phyloP scores from a whole-genome alignment of 306 rosid genomes.

The Pachyrhizus erosus region DNA sequence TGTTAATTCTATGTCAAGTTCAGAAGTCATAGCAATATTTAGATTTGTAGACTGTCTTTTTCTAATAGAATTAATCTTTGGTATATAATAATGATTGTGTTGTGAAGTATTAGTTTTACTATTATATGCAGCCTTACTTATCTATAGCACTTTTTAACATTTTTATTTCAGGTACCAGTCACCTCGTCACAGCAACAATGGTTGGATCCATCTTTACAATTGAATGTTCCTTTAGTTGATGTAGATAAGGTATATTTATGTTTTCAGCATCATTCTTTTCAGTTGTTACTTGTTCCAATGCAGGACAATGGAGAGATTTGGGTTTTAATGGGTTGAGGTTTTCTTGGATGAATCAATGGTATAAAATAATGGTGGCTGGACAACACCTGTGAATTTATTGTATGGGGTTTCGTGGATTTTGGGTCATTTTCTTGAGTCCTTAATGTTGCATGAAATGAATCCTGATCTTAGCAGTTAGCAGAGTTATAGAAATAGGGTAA shows the following conservation, averaged over 20 bases:
- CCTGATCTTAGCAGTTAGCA: conserved; percentile 9
- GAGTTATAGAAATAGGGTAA: conserved; percentile 12
- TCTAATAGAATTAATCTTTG: neutral
- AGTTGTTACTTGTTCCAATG: conserved; percentile 10
- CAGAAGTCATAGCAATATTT: neutral
- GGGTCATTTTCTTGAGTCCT: neutral
- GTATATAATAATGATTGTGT: neutral
- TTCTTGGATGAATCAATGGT: conserved; percentile 24
- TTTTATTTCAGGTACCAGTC: conserved; percentile 61
- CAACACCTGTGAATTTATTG: neutral
- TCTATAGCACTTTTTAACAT: neutral
- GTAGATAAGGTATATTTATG: conserved; percentile 80
- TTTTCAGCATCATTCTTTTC: conserved; percentile 28
- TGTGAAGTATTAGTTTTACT: neutral
- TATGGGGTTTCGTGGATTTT: conserved; percentile 5
- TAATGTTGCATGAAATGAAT: conserved; percentile 6
- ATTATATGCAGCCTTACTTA: neutral
- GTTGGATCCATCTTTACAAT: conserved; percentile 73
- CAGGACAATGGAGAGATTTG: neutral
- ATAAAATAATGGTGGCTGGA: conserved; percentile 8
- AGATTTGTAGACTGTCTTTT: neutral
- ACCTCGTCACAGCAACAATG: conserved; percentile 63
- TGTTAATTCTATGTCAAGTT: neutral
- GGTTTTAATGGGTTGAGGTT: conserved; percentile 21
- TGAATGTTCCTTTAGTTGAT: conserved; percentile 88